A percentile compares a stretch with the other conserved stretches of the same genome.
Conservation (phyloP, 495 filamentous ascomycete species). For the Penicillium steckii region DNA sequence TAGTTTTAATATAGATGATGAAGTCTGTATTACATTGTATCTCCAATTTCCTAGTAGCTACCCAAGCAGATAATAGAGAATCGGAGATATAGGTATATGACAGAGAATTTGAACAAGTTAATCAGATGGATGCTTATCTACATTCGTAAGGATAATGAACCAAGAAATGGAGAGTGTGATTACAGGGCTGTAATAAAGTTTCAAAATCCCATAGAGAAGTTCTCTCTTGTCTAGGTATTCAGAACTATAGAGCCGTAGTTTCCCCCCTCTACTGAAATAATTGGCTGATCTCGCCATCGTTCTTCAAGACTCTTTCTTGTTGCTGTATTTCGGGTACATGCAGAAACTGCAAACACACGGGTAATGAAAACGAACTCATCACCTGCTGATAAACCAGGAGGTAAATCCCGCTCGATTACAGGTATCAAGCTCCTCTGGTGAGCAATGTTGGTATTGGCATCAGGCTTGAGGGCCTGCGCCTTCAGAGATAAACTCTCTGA, state of each 20-base stretch:
- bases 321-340: not conserved
- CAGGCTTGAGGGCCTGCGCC: slow-evolving; percentile 4
- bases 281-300: slow-evolving; percentile 7
- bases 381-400: not conserved
- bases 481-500: not conserved
- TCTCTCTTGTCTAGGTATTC: too few species aligned
- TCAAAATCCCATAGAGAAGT: too few species aligned
- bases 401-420: not conserved
- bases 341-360: slow-evolving; percentile 9
- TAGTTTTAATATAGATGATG: too few species aligned
- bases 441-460: slow-evolving; percentile 11
- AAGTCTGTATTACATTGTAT: not conserved
- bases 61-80: too few species aligned
- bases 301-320: slow-evolving; percentile 1
- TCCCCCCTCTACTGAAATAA: not conserved
- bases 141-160: too few species aligned
- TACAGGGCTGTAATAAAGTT: too few species aligned
- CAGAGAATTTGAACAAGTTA: too few species aligned
- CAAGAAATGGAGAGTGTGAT: too few species aligned
- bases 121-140: too few species aligned
- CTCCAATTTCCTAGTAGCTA: not conserved
- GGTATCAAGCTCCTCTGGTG: slow-evolving; percentile 8
- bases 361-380: slow-evolving; percentile 4
- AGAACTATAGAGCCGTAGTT: not conserved
- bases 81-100: not conserved